Evolutionary conservation across 805 yeast species (phyloP), one percentile per base, ranked within the genome.

Genomic region (Starmerella gropengiesseri): DNA sequence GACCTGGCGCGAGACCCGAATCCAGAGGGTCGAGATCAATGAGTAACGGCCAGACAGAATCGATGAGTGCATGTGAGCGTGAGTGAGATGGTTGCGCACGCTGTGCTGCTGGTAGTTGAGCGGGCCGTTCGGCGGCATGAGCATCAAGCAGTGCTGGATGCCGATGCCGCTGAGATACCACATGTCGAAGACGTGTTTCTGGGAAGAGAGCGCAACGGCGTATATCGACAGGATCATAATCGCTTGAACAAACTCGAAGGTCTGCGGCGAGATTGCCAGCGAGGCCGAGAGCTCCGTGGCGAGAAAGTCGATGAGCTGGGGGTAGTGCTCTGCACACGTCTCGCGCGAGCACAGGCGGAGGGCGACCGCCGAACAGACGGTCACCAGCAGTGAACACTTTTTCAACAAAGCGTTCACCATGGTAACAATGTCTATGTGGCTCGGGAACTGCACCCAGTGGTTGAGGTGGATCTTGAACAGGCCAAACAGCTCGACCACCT

Each of bases 391-490:
- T 1, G 87, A 75, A 18, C 82, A 75, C 28, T 68, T 65, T 11
- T 53, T 51, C 18, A 55, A 45, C 31, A 81, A 65, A 26, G 70
- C 58, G 7, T 65, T 68, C 6, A 79, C 62, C 18, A 81, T 60
- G 25, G 62, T 64, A n/a, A 62, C 69, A 0, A 78, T 68, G 4
- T 75, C 56, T 12, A 63, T 63, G 27, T 70, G 69, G 6, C 4
- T 31, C 0, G 87, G 85, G 40, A 81, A 73, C 42, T 81, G 74
- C 3, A 80, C 75, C 93, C 93, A 82, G 23, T 84, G 67, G 5
- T 85, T 84, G 53, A 77, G 81, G 52, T 79, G 69, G 38, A 75
- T 72, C 33, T 80, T 63, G 56, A 81, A 82, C 36, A 70, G 71
- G 43, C 67, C 68, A 50, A 81, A 60, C 31, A 81, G 59, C 17